Base-by-base conservation (phyloP, 2,329 filamentous ascomycete species). In the Aspergillus melleus region DNA sequence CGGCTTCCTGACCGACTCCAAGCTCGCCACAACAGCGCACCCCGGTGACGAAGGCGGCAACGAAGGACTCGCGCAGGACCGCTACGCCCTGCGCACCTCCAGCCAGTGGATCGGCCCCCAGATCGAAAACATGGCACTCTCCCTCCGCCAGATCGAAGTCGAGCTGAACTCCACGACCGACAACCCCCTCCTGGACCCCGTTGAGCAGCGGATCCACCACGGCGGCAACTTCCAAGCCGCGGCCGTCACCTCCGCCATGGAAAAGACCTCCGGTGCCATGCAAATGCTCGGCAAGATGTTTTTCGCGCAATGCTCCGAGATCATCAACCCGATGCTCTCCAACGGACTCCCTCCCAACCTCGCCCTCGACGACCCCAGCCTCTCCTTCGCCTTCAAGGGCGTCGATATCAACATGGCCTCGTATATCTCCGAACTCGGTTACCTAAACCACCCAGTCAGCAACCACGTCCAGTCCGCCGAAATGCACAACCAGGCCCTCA, bases 211-310 rank as follows among this genome's bases (percentile, higher is more conserved):
- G 10, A 74, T 88, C 19, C 79, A 86, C 57, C 82, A 86, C 53
- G 87, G 87, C 2, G 86, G 85, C 30, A 90, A 90, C 69, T 90
- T 90, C 70, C 87, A 90, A 69, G 88, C 87, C 0, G 77, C 77
- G 6, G 76, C 82, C 1, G 74, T 90, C 19, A 89, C 88, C 0
- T 86, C 86, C 0, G 85, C 86, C 1, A 86, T 85, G 79, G 87
- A 89, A 62, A 89, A 89, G 72, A 76, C 77, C 0, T 78, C 82
- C 3, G 68, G 73, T 2, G 76, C 74, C 0, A 62, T 84, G 42
- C 82, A 86, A 64, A 80, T 79, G 68, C 68, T 88, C 2, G 86
- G 87, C 4, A 83, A 83, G 14, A 82, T 90, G 72, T 70, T 90
- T 16, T 89, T 87, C 67, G 77, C 82, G 0, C 87, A 90, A 68